phyloP scores from a whole-genome alignment of 1,139 yeast genomes.

The Saccharomyces hybrid region DNA sequence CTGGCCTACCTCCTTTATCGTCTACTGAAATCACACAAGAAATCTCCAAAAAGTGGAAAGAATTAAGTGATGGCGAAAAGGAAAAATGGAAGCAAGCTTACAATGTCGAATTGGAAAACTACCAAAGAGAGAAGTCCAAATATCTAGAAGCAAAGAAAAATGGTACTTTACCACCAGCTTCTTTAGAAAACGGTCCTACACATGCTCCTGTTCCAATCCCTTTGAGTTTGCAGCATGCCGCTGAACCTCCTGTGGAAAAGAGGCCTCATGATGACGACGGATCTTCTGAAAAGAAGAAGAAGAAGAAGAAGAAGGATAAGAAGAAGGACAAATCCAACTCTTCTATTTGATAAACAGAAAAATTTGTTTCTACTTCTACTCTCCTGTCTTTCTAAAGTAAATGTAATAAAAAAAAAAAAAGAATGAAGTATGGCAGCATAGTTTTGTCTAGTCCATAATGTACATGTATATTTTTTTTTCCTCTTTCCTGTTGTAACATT shows the following conservation, averaged over 20 bases:
- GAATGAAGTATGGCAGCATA: not conserved
- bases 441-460: not conserved
- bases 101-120: conserved; percentile 53
- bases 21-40: conserved; percentile 74
- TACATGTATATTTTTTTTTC: not conserved
- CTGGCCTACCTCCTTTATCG: conserved; percentile 54
- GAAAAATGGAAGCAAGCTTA: conserved; percentile 71
- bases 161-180: conserved; percentile 33
- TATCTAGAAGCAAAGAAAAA: conserved; percentile 50
- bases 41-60: conserved; percentile 73
- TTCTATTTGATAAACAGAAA: conserved; percentile 2
- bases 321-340: conserved; percentile 31
- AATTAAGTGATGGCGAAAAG: conserved; percentile 57
- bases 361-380: not conserved
- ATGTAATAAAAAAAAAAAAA: not conserved
- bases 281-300: conserved; percentile 34
- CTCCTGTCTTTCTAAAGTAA: not conserved
- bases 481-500: not conserved
- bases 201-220: conserved; percentile 37
- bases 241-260: conserved; percentile 19
- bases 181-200: conserved; percentile 26
- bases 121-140: conserved; percentile 56
- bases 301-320: conserved; percentile 39
- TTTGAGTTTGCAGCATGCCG: conserved; percentile 24
- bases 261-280: conserved; percentile 30